phyloP scores from a whole-genome alignment of 2,329 filamentous ascomycete species.

The Trichoderma citrinoviride region DNA sequence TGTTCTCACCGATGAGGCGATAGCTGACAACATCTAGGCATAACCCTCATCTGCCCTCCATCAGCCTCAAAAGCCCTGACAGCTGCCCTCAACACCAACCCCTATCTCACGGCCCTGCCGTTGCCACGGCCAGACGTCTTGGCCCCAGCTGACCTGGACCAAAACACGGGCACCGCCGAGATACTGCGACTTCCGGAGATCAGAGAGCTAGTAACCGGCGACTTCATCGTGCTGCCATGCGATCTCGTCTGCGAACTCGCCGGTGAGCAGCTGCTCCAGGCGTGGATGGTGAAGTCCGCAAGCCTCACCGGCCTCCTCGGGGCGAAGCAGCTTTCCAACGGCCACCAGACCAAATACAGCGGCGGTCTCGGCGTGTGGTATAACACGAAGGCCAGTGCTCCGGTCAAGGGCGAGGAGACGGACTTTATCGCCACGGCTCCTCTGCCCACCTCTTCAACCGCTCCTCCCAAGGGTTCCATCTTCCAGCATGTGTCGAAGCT shows the following conservation, averaged over 20 bases:
- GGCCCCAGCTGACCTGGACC: slow-evolving; percentile 70
- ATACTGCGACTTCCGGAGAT: slow-evolving; percentile 83
- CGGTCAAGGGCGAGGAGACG: slow-evolving; percentile 85
- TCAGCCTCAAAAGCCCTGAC: slow-evolving; percentile 65
- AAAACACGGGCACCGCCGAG: slow-evolving; percentile 86
- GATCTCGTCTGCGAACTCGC: slow-evolving; percentile 89
- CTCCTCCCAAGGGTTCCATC: slow-evolving; percentile 56
- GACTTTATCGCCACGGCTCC: slow-evolving; percentile 84
- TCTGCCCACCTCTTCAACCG: slow-evolving; percentile 52
- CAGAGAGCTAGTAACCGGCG: slow-evolving; percentile 70
- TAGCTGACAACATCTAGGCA: slow-evolving; percentile 46
- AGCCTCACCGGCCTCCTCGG: slow-evolving; percentile 63
- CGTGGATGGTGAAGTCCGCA: slow-evolving; percentile 85
- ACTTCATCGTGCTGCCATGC: slow-evolving; percentile 90
- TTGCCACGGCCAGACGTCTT: slow-evolving; percentile 72
- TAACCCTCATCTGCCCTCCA: slow-evolving; percentile 61
- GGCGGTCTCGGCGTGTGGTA: slow-evolving; percentile 91
- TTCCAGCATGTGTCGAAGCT: slow-evolving; percentile 70
- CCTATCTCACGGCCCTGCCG: slow-evolving; percentile 71
- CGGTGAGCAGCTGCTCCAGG: slow-evolving; percentile 77
- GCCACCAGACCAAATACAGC: slow-evolving; percentile 48
- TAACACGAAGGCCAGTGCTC: slow-evolving; percentile 71
- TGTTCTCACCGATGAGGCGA: not conserved
- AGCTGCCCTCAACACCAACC: slow-evolving; percentile 71
- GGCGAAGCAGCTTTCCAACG: slow-evolving; percentile 42